phyloP scores from a whole-genome alignment of 75 land plant species.

The Sequoiadendron giganteum region DNA sequence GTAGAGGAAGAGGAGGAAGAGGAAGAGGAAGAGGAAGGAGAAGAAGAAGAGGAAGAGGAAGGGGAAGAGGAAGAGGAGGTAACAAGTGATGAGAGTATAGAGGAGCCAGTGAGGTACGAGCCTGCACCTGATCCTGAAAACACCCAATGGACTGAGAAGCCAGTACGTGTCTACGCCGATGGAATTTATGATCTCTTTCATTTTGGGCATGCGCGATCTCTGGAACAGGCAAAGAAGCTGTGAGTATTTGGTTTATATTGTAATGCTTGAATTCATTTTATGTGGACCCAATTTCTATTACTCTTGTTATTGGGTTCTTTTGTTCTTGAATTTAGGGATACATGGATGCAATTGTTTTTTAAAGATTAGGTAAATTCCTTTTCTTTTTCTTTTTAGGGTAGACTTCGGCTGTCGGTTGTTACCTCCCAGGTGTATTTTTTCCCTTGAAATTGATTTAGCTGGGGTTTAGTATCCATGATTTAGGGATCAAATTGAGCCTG shows the following conservation, averaged over 20 bases:
- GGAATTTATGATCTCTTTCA: conserved; percentile 65
- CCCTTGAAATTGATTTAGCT: background rate
- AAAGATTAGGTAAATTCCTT: too few species aligned
- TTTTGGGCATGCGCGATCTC: conserved; percentile 54
- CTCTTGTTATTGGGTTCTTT: background rate
- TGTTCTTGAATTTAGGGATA: background rate
- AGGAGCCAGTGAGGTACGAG: conserved; percentile 10
- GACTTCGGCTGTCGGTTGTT: too few species aligned
- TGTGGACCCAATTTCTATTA: background rate
- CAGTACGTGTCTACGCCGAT: conserved; percentile 49
- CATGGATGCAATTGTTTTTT: too few species aligned
- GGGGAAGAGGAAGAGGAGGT: background rate
- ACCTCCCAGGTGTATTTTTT: background rate
- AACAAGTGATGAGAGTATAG: background rate
- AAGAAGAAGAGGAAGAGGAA: background rate
- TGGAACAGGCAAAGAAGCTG: conserved; percentile 27
- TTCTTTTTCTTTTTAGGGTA: too few species aligned
- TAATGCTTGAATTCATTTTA: background rate
- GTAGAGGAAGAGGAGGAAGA: conserved; percentile 32
- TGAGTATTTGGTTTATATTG: background rate
- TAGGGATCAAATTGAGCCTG: background rate
- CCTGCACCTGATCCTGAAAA: conserved; percentile 22
- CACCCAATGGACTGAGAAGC: conserved; percentile 19
- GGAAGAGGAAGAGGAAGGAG: conserved; percentile 15
- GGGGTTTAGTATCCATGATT: background rate